Percentiles rank a stretch among this genome's conserved stretches.
Conservation (phyloP, 2,329 filamentous ascomycete species). For the Fusarium hainanense region DNA sequence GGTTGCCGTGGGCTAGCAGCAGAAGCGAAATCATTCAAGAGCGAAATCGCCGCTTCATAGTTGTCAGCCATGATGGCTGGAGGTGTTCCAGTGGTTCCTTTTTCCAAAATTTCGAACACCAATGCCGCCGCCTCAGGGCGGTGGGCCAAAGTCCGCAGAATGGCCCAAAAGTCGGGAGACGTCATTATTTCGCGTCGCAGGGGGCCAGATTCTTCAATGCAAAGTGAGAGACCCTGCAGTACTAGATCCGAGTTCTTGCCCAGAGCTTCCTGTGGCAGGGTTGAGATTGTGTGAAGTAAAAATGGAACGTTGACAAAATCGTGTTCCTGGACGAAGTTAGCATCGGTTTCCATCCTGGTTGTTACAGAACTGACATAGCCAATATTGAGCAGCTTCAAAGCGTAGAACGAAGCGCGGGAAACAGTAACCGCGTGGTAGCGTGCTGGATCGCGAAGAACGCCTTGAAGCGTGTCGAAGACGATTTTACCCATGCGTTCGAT, state of each 20-base stretch:
- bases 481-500: constrained; percentile 79
- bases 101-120: constrained; percentile 89
- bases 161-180: constrained; percentile 96
- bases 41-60: constrained; percentile 85
- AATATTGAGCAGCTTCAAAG: constrained; percentile 81
- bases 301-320: constrained; percentile 93
- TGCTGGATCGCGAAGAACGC: constrained; percentile 80
- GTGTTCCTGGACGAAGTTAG: constrained; percentile 70
- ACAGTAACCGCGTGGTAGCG: constrained; percentile 86
- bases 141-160: constrained; percentile 79
- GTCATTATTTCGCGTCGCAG: constrained; percentile 93
- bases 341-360: neutral
- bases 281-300: constrained; percentile 89
- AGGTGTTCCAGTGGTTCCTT: constrained; percentile 76
- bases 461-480: constrained; percentile 83
- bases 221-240: constrained; percentile 81
- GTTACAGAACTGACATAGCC: constrained; percentile 77
- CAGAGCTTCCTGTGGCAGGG: constrained; percentile 81
- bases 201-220: constrained; percentile 80
- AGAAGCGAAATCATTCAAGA: constrained; percentile 91
- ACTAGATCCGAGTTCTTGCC: constrained; percentile 80
- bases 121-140: constrained; percentile 76
- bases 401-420: constrained; percentile 86
- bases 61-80: constrained; percentile 94
- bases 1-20: constrained; percentile 78